phyloP scores from a whole-genome alignment of 2,329 filamentous ascomycete genomes.

The Colletotrichum phormii region DNA sequence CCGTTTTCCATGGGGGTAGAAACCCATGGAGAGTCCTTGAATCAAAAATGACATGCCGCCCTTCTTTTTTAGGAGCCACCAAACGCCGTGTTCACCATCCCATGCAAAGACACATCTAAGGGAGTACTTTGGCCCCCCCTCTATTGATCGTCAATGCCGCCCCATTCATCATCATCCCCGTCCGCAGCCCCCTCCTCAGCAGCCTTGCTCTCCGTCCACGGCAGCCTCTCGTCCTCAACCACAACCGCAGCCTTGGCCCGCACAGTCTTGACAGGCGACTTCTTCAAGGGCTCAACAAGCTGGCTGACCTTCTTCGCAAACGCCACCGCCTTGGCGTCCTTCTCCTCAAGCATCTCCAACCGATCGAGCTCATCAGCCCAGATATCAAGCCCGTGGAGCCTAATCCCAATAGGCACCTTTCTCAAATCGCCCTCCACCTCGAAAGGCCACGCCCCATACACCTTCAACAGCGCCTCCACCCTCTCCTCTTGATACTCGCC shows the following conservation, averaged over 20 bases:
- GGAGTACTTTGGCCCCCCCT: not conserved
- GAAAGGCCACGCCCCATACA: conserved; percentile 54
- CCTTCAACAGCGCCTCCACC: conserved; percentile 46
- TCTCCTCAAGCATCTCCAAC: conserved; percentile 63
- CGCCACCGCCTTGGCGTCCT: conserved; percentile 50
- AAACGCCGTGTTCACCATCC: conserved; percentile 34
- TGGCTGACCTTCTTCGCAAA: conserved; percentile 66
- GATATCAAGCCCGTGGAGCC: conserved; percentile 89
- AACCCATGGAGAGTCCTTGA: not conserved
- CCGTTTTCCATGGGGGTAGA: not conserved
- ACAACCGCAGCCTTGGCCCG: conserved; percentile 76
- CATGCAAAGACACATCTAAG: conserved; percentile 26
- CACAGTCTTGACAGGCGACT: conserved; percentile 77
- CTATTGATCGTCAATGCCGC: conserved; percentile 36
- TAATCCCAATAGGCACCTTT: conserved; percentile 83
- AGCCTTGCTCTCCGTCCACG: conserved; percentile 64
- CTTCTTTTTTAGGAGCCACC: not conserved
- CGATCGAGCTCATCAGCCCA: conserved; percentile 92
- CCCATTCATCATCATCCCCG: conserved; percentile 48
- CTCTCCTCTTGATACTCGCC: conserved; percentile 46
- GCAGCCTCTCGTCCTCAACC: conserved; percentile 79
- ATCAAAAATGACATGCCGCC: conserved; percentile 8
- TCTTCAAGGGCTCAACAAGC: conserved; percentile 67
- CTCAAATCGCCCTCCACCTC: conserved; percentile 52
- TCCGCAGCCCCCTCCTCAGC: conserved; percentile 47